phyloP scores from a whole-genome alignment of 2,329 filamentous ascomycete genomes.

The Metarhizium rileyi region DNA sequence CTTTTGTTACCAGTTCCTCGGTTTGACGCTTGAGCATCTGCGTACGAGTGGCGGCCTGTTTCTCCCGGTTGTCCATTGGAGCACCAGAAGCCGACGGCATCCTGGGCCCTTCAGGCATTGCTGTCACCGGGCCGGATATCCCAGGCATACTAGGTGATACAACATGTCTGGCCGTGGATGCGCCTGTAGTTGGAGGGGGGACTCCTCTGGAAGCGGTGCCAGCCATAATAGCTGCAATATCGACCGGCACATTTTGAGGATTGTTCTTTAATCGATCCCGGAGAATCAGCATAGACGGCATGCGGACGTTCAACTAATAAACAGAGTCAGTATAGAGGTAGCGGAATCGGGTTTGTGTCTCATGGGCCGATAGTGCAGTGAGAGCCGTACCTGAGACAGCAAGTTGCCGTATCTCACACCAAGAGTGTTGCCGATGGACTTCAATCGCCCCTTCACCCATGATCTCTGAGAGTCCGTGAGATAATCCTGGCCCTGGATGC shows the following conservation, averaged over 20 bases:
- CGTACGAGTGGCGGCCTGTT: constrained; percentile 5
- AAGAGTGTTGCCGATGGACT: constrained; percentile 42
- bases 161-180: background rate
- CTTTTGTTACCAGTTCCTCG: constrained; percentile 8
- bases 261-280: constrained; percentile 25
- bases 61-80: background rate
- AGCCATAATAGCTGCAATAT: background rate
- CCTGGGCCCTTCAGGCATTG: background rate
- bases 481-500: constrained; percentile 45
- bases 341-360: background rate
- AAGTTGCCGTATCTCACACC: constrained; percentile 49
- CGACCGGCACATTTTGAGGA: background rate
- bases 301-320: constrained; percentile 41
- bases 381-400: constrained; percentile 34
- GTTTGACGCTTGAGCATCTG: constrained; percentile 9
- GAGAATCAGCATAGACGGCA: constrained; percentile 52
- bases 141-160: background rate
- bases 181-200: background rate
- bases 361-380: constrained; percentile 1
- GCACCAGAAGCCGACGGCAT: background rate
- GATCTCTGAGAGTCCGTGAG: constrained; percentile 45
- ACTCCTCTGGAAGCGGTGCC: background rate
- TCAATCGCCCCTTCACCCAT: constrained; percentile 43
- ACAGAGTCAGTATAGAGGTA: background rate
- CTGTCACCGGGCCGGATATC: background rate